phyloP scores from a whole-genome alignment of 139 green algal species.

The Trebouxia sp. region DNA sequence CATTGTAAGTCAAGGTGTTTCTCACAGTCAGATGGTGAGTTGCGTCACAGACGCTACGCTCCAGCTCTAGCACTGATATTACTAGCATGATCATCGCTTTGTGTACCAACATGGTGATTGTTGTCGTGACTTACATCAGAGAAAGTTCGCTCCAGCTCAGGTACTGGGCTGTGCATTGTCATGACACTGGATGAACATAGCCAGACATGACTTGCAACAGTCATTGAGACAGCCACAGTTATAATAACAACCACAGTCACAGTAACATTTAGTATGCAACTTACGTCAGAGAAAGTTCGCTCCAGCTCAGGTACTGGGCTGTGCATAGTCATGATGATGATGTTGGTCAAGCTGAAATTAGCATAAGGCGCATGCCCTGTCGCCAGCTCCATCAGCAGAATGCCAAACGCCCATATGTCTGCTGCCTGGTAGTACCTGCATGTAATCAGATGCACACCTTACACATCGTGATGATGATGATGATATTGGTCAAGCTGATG shows the following conservation, averaged over 20 bases:
- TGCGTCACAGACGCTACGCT: too few species aligned
- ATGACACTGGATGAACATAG: not conserved
- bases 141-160: not conserved
- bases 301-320: constrained; percentile 17
- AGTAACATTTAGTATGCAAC: not conserved
- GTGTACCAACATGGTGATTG: not conserved
- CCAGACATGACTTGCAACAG: not conserved
- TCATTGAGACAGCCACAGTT: not conserved
- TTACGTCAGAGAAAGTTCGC: constrained; percentile 21
- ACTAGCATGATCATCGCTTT: not conserved
- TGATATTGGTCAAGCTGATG: constrained; percentile 28
- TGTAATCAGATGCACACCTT: not conserved
- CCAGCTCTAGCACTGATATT: not conserved
- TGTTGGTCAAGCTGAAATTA: constrained; percentile 29
- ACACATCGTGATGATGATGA: not conserved
- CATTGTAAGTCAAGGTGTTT: too few species aligned
- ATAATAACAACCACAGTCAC: not conserved
- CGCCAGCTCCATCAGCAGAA: constrained; percentile 36
- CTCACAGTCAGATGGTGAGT: too few species aligned
- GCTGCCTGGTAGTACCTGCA: constrained; percentile 31
- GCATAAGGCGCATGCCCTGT: constrained; percentile 31
- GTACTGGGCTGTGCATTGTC: not conserved
- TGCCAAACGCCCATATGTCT: constrained; percentile 42
- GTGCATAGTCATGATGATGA: constrained; percentile 30
- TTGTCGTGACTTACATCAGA: constrained; percentile 10